Evolutionary conservation across 495 filamentous ascomycete genomes (phyloP).

Genomic region (Aspergillus carlsbadensis): DNA sequence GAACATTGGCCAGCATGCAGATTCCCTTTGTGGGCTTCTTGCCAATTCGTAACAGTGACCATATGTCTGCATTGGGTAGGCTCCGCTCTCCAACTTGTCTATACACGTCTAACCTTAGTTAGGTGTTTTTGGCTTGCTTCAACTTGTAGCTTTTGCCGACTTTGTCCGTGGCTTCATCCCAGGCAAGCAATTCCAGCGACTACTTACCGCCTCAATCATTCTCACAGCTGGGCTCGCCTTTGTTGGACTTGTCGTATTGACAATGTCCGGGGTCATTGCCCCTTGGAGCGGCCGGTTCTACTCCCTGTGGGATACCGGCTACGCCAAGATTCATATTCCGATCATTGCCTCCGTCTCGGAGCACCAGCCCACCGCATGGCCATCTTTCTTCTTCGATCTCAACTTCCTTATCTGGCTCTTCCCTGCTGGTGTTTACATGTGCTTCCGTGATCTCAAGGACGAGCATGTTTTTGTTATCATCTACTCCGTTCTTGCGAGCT

Average conservation of each 20-base stretch:
- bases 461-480: conserved; percentile 99
- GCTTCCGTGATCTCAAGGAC: conserved; percentile 88
- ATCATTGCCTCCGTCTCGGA: conserved; percentile 99
- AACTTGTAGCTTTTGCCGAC: conserved; percentile 91
- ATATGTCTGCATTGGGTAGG: conserved; percentile 95
- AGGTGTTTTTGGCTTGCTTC: conserved; percentile 95
- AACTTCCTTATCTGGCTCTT: conserved; percentile 99
- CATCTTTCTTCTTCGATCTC: conserved; percentile 98
- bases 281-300: conserved; percentile 99
- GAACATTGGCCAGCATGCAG: conserved; percentile 98
- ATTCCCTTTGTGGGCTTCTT: conserved; percentile 98
- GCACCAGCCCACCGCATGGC: conserved; percentile 99
- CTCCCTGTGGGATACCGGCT: conserved; percentile 98
- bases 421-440: conserved; percentile 97
- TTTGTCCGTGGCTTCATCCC: conserved; percentile 85
- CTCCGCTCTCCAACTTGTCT: background rate
- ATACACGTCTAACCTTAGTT: conserved; percentile 9
- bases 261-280: conserved; percentile 85
- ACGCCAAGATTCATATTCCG: conserved; percentile 99
- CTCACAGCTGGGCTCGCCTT: conserved; percentile 71
- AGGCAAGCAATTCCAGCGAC: conserved; percentile 87
- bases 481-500: conserved; percentile 90
- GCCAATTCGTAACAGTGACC: conserved; percentile 94
- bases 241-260: conserved; percentile 74
- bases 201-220: conserved; percentile 77